Percentiles rank a stretch among this genome's conserved stretches.
Conservation (phyloP, 1,139 yeast genomes). For the Komagataea norvegica region DNA sequence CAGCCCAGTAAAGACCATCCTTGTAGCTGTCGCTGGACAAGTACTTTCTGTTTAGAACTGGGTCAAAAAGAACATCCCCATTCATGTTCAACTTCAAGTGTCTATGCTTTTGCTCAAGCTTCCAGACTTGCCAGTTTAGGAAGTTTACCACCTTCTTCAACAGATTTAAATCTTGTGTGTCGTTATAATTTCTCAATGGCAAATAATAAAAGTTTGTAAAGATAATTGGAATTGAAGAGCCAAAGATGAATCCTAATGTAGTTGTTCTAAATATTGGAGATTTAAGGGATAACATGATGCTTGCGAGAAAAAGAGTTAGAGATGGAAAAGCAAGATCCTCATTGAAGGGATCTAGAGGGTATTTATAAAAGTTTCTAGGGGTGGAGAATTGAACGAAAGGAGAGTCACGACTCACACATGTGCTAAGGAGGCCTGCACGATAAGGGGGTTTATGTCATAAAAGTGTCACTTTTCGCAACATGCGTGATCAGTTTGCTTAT, state of each 20-base stretch:
- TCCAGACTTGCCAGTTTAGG: conserved; percentile 23
- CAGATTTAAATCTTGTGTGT: conserved; percentile 19
- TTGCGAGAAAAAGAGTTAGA: no score
- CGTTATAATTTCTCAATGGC: conserved; percentile 18
- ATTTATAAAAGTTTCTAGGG: no score
- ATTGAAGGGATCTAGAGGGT: no score
- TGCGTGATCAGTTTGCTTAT: no score
- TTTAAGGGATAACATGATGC: not conserved
- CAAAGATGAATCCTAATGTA: conserved; percentile 23
- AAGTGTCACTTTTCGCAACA: no score
- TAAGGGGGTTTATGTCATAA: no score
- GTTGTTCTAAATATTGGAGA: conserved; percentile 20
- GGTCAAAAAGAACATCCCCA: conserved; percentile 5
- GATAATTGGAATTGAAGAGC: conserved; percentile 22
- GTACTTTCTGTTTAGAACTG: conserved; percentile 6
- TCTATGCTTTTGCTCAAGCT: conserved; percentile 15
- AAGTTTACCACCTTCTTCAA: conserved; percentile 22
- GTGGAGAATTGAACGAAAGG: no score
- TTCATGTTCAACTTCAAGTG: conserved; percentile 1
- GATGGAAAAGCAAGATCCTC: no score
- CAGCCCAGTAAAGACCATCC: conserved; percentile 28
- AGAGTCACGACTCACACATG: no score
- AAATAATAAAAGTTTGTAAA: conserved; percentile 19
- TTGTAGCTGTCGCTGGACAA: conserved; percentile 16
- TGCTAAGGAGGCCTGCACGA: no score